Evolutionary conservation across 331 rosid genomes (phyloP), one percentile per base, ranked within the genome.

Genomic region (Rosa hybrid): DNA sequence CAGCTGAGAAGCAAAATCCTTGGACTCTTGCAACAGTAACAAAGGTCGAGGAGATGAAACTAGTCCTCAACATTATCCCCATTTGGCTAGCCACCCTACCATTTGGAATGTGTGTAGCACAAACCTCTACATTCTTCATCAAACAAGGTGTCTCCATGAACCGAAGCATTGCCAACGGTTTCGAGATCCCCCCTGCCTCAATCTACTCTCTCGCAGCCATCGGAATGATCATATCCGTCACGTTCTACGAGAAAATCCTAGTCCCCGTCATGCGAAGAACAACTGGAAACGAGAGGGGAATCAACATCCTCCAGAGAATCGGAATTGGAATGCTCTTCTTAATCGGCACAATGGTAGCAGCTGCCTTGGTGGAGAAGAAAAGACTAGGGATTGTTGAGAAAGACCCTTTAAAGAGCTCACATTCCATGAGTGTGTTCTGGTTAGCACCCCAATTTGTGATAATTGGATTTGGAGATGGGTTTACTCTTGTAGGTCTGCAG

Each of bases 31-130:
- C 92, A 72, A 90, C 89, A 0, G 91, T 92, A 57, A 91, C 97
- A 0, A 89, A 76, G 75, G 91, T 95, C 25, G 98, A 95, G 86
- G 98, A 95, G 83, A 84, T 90, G 96, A 95, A 95, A 87, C 97
- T 92, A 12, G 80, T 95, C 20, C 89, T 92, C 71, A 92, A 95
- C 83, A 86, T 95, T 85, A 90, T 91, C 30, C 98, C 98, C 59
- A 92, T 94, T 57, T 94, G 98, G 98, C 25, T 94, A 41, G 83
- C 88, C 12, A 89, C 96, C 4, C 18, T 94, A 51, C 97, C 98
- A 6, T 94, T 94, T 46, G 98, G 98, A 38, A 63, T 92, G 1
- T 83, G 91, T 76, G 83, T 89, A 3, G 94, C 98, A 12, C 98
- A 94, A 81, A 34, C 93, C 65, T 78, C 98, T 12, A 94, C 98